These are phyloP conservation scores for Botrytis elliptica DNA, from an alignment of 2,329 filamentous ascomycete genomes.

Conservation along the genomic window DNA sequence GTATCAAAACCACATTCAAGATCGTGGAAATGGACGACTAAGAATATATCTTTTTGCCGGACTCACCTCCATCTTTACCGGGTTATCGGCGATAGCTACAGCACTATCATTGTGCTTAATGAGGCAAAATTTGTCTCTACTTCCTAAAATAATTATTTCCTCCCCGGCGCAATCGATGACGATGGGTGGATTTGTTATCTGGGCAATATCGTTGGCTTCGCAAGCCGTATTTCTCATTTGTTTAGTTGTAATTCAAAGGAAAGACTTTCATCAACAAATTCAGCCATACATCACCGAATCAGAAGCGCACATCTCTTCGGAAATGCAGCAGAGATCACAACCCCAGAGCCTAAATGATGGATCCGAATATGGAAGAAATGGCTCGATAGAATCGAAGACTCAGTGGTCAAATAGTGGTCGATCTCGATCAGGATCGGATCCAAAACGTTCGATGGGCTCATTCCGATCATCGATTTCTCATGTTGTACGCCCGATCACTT, in stretches of 20 bases:
- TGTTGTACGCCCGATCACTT: constrained; percentile 54
- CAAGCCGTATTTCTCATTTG: constrained; percentile 36
- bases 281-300: constrained; percentile 31
- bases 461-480: constrained; percentile 50
- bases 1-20: constrained; percentile 35
- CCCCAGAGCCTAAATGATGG: constrained; percentile 24
- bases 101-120: constrained; percentile 33
- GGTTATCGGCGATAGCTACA: constrained; percentile 33
- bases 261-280: constrained; percentile 34
- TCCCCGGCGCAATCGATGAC: constrained; percentile 29
- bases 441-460: constrained; percentile 44
- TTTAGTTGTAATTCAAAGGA: constrained; percentile 34
- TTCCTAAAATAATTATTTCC: constrained; percentile 29
- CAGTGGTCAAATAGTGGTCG: constrained; percentile 45
- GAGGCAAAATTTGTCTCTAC: constrained; percentile 25
- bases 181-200: constrained; percentile 34
- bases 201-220: constrained; percentile 34
- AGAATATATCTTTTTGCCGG: constrained; percentile 36
- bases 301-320: constrained; percentile 26
- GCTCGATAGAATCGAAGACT: constrained; percentile 31
- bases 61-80: constrained; percentile 31
- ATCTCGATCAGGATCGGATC: constrained; percentile 46
- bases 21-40: constrained; percentile 31
- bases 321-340: constrained; percentile 30
- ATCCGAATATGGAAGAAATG: constrained; percentile 24